Conservation (phyloP, 2,329 filamentous ascomycete genomes). For the Beauveria scarabaeidicola region DNA sequence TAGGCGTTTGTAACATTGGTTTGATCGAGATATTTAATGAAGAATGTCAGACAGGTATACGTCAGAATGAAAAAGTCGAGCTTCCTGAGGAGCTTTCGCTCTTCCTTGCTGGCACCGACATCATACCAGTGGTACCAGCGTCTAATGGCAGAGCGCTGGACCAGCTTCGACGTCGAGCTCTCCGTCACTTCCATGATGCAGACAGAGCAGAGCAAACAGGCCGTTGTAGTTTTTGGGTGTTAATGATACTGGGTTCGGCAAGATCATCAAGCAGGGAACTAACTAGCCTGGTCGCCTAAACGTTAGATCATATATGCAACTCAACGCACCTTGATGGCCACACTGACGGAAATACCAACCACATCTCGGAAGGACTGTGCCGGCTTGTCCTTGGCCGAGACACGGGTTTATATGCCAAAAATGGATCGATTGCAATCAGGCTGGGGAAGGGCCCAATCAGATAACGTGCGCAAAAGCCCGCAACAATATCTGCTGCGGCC, state of each 20-base stretch:
- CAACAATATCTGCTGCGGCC: neutral
- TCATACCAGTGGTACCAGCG: slow-evolving; percentile 35
- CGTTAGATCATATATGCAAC: neutral
- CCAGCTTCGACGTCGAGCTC: neutral
- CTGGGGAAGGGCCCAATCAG: neutral
- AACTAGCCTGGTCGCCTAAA: neutral
- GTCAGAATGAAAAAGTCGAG: slow-evolving; percentile 39
- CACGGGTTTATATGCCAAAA: neutral
- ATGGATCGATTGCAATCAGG: neutral
- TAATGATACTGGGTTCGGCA: neutral
- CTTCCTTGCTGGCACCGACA: slow-evolving; percentile 28
- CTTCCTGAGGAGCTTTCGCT: slow-evolving; percentile 39
- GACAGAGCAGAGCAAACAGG: neutral
- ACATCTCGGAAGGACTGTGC: neutral
- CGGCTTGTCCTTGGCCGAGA: neutral
- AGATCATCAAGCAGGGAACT: neutral
- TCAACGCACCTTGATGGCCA: neutral
- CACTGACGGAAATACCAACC: neutral
- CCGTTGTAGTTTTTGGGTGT: no score
- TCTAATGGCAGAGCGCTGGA: neutral
- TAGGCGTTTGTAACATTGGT: slow-evolving; percentile 42
- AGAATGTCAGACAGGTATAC: slow-evolving; percentile 36
- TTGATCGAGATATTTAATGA: slow-evolving; percentile 35
- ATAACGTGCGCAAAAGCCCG: neutral
- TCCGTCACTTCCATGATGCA: neutral